Percentiles rank a stretch among this genome's conserved stretches.
These are phyloP conservation scores for Teunomyces kruisii DNA, from an alignment of 805 yeast species.

Conservation along the genomic window DNA sequence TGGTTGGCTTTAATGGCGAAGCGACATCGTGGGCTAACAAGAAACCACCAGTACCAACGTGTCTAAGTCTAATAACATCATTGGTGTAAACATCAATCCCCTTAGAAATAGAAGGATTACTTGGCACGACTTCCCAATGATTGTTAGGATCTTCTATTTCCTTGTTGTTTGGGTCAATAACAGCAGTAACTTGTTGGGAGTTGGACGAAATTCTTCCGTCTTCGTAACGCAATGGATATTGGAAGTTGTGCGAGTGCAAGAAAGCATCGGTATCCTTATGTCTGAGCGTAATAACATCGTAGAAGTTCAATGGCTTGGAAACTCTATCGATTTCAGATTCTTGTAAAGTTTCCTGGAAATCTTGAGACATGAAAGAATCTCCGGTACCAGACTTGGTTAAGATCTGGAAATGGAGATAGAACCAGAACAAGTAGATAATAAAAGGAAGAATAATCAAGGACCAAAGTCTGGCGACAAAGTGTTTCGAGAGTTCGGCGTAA, in stretches of 20 bases:
- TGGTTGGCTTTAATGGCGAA: conserved; percentile 87
- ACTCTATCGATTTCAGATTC: conserved; percentile 77
- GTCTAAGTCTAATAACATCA: conserved; percentile 76
- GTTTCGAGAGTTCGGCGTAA: conserved; percentile 56
- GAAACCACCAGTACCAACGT: conserved; percentile 74
- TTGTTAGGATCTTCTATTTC: conserved; percentile 57
- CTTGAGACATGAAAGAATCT: conserved; percentile 90
- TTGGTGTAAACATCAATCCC: conserved; percentile 53
- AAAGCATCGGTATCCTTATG: conserved; percentile 78
- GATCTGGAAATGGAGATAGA: conserved; percentile 83
- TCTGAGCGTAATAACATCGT: conserved; percentile 72
- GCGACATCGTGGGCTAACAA: conserved; percentile 94
- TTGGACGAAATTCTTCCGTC: conserved; percentile 94
- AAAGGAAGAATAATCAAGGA: conserved; percentile 79
- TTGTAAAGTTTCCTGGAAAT: conserved; percentile 87
- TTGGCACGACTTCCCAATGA: conserved; percentile 85
- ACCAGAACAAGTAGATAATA: conserved; percentile 81
- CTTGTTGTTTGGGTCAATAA: conserved; percentile 36
- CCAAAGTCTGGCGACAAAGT: conserved; percentile 71
- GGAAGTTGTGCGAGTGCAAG: conserved; percentile 76
- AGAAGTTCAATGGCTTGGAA: conserved; percentile 70
- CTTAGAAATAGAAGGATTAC: conserved; percentile 16
- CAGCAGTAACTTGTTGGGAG: conserved; percentile 90
- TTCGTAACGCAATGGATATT: conserved; percentile 89
- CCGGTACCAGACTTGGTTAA: conserved; percentile 92